These are phyloP conservation scores for Laguncularia racemosa DNA, from an alignment of 345 rosid species.

Conservation along the genomic window DNA sequence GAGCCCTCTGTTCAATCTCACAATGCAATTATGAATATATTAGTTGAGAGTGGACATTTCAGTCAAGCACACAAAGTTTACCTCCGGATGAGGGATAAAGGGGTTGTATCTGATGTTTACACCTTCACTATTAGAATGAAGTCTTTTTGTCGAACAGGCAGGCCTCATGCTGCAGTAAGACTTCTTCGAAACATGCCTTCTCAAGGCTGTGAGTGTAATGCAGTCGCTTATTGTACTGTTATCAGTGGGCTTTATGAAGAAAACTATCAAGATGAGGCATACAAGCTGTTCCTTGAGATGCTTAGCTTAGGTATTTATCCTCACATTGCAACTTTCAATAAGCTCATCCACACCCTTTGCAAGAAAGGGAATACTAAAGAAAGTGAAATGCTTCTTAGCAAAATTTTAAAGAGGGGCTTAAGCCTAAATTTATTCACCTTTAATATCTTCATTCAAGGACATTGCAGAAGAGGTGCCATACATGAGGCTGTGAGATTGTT, in stretches of 20 bases:
- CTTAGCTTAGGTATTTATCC: constrained; percentile 47
- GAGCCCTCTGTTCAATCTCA: constrained; percentile 62
- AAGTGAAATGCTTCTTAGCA: constrained; percentile 63
- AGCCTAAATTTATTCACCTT: constrained; percentile 77
- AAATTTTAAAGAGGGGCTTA: constrained; percentile 65
- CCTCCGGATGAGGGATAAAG: constrained; percentile 69
- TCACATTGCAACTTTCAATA: constrained; percentile 53
- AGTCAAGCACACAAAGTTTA: constrained; percentile 83
- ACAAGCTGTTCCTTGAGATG: constrained; percentile 77
- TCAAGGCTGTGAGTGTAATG: constrained; percentile 70
- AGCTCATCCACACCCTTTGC: constrained; percentile 72
- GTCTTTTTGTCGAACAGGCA: constrained; percentile 68
- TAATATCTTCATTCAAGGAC: constrained; percentile 74
- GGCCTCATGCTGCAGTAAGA: constrained; percentile 82
- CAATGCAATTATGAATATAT: constrained; percentile 74
- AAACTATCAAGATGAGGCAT: constrained; percentile 39
- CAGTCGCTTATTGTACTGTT: constrained; percentile 72
- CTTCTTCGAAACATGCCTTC: constrained; percentile 69
- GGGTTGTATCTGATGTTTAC: constrained; percentile 64
- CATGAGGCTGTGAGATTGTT: constrained; percentile 55
- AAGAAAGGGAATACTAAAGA: constrained; percentile 67
- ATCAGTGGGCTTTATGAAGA: constrained; percentile 67
- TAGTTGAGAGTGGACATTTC: constrained; percentile 60
- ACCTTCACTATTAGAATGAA: constrained; percentile 81
- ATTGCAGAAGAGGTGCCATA: constrained; percentile 58